Evolutionary conservation across 768 basidiomycete species (phyloP).

Genomic region (Psilocybe cyanescens): DNA sequence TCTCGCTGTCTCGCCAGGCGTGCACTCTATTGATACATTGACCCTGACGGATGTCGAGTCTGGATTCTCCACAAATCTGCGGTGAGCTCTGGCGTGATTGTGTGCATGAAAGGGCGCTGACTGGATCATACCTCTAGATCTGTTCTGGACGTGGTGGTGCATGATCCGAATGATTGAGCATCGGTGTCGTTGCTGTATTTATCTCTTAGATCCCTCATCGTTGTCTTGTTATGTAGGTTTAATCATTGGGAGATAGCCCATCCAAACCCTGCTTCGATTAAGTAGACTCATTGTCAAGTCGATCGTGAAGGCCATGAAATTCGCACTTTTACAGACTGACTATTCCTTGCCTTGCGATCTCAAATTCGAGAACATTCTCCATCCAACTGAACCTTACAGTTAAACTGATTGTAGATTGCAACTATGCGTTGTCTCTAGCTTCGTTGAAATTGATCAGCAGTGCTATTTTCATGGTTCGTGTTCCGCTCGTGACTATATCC

Average conservation of each 20-base stretch:
- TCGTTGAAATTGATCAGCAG: no score
- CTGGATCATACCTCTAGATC: constrained; percentile 45
- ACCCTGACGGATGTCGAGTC: constrained; percentile 78
- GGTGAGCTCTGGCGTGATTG: constrained; percentile 45
- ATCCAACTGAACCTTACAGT: no score
- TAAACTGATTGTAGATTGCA: no score
- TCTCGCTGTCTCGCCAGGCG: constrained; percentile 77
- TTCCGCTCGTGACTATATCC: no score
- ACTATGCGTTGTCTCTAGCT: no score
- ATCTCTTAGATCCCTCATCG: neutral
- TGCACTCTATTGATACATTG: constrained; percentile 75
- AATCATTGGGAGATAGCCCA: neutral
- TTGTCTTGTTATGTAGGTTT: neutral
- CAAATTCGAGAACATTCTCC: no score
- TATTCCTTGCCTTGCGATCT: no score
- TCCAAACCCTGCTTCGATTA: neutral
- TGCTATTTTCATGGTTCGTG: no score
- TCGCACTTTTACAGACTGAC: no score
- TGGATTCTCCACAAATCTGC: constrained; percentile 71
- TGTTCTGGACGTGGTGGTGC: constrained; percentile 77
- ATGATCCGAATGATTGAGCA: constrained; percentile 44
- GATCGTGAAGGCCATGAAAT: neutral
- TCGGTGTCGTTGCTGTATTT: neutral
- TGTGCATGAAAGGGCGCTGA: neutral
- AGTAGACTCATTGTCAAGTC: neutral